Base-by-base conservation (phyloP, 345 rosid genomes). In the Anacardium occidentale region DNA sequence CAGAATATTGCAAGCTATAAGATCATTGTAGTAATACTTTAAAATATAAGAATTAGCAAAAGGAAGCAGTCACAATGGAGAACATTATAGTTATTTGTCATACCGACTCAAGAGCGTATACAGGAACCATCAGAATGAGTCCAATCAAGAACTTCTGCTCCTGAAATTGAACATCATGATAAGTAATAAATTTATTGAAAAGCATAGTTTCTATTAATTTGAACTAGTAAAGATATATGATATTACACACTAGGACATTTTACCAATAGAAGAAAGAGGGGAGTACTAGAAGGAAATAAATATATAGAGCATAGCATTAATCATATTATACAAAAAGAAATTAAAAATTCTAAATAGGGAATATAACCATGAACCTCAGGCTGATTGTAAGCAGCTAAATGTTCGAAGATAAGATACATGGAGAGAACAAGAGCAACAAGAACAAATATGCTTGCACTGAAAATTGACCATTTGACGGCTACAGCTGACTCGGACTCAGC, bases 141-240 rank as follows among this genome's bases (percentile, higher is more conserved):
- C 99, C 99, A 62, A 92, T 85, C 76, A 95, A 83, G 80, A 95
- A 95, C 77, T 95, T 95, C 77, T 92, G 99, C 85, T 95, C 99
- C 99, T 95, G 98, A 79, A 84, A 84, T 70, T 42, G 70, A 53
- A 66, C 2, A 72, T 24, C 40, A 71, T 24, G n/a, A 50, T 13
- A 12, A 3, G n/a, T 6, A 50, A 50, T 2, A 15, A 4, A 50
- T 50, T 50, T 42, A 60, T 61, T 10, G 58, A 37, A 29, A 54
- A 25, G n/a, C 42, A 61, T 70, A 22, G 75, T 55, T 20, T 32
- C 62, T 29, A 52, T 20, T 34, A 25, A 55, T 3, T 21, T 63
- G 56, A 37, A 42, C 32, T 21, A 1, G 61, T n/a, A 13, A 47
- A 56, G 48, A 14, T 48, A 17, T 17, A 66, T 21, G 20, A 29